Evolutionary conservation across 2,329 filamentous ascomycete species (phyloP), one percentile per base, ranked within the genome.

Genomic region (Talaromyces verruculosus): DNA sequence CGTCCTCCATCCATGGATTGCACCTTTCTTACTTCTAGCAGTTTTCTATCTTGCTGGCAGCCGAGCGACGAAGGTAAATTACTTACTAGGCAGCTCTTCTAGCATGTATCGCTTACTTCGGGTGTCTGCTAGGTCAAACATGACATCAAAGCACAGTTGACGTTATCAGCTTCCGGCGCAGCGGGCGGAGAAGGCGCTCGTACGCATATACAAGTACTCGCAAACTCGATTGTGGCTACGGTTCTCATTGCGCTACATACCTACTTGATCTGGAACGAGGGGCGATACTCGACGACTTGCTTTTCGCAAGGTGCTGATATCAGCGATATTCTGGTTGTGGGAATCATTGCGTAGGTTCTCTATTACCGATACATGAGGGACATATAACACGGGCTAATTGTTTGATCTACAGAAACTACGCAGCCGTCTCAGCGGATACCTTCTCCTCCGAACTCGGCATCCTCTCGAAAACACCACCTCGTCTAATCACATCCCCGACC

Each of bases 401-500:
- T 33, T 33, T 33, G 30, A 33, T 33, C 30, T 61, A n/a, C 65
- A 80, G 78, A 49, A 94, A 97, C 80, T 99, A 99, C 74, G 94
- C 93, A 30, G 91, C 92, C 59, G 93, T 96, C 10, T 88, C 92
- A 22, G 92, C 94, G 60, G 95, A 99, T 77, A 99, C 95, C 0
- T 95, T 97, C 76, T 93, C 91, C 65, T 97, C 93, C 11, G 95
- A 99, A 81, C 88, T 99, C 22, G 95, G 95, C 15, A 99, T 99
- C 65, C 84, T 99, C 13, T 90, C 93, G 6, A 87, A 84, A 67
- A 85, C 85, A 28, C 82, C 87, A 53, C 95, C 95, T 8, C 88
- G 93, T 41, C 86, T 99, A 43, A 94, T 99, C 75, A 97, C 92
- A 3, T 93, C 91, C 15, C 87, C 85, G 17, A 88, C 80, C 4